Conservation (phyloP, 257 asterid species). For the Parsonsia alboflavescens region DNA sequence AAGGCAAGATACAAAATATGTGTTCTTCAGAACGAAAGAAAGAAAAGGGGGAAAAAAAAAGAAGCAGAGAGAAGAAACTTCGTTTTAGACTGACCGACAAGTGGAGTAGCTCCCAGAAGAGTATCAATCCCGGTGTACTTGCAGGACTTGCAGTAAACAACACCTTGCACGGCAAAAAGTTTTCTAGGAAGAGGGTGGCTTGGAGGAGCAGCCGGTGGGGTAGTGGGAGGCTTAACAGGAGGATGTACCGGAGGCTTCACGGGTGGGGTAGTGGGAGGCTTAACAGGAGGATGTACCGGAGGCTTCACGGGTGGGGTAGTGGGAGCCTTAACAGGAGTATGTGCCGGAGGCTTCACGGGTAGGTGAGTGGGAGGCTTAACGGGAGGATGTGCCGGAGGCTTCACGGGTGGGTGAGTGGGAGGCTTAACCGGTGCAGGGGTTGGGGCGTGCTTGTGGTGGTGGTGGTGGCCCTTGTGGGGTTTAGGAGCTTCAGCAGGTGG, state of each 20-base stretch:
- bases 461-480: slow-evolving; percentile 17
- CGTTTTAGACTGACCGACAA: slow-evolving; percentile 27
- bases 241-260: slow-evolving; percentile 9
- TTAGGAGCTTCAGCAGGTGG: slow-evolving; percentile 17
- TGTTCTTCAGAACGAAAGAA: neutral
- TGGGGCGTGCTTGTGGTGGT: slow-evolving; percentile 2
- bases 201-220: neutral
- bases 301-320: neutral
- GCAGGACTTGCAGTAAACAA: slow-evolving; percentile 65
- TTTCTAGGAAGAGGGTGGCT: slow-evolving; percentile 6
- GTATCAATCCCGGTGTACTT: slow-evolving; percentile 44
- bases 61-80: neutral
- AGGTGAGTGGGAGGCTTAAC: neutral
- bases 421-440: slow-evolving; percentile 16
- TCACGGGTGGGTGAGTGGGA: slow-evolving; percentile 14
- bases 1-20: neutral
- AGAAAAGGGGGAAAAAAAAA: neutral
- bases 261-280: neutral
- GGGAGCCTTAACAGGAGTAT: slow-evolving; percentile 1
- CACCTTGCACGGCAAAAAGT: slow-evolving; percentile 37
- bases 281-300: slow-evolving; percentile 1
- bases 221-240: neutral
- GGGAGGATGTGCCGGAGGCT: slow-evolving; percentile 8
- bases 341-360: slow-evolving; percentile 9
- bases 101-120: slow-evolving; percentile 41